A percentile compares a stretch with the other conserved stretches of the same genome.
Evolutionary conservation across 495 filamentous ascomycete genomes (phyloP).

Genomic region (Paragyromitra xinjiangensis): DNA sequence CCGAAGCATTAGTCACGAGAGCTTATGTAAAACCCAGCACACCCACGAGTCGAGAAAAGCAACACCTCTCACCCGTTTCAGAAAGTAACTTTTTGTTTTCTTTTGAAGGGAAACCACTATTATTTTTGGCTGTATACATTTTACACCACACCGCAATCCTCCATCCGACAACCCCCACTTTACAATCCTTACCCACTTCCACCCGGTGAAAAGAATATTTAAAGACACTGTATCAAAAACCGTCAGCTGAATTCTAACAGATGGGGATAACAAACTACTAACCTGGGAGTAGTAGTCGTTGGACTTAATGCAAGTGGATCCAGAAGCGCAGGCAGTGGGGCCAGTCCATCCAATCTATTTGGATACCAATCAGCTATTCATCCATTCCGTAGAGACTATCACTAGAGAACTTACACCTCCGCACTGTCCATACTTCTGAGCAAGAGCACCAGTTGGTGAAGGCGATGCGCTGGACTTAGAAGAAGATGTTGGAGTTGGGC

Average conservation of each 20-base stretch:
- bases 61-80: background rate
- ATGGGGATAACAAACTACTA: background rate
- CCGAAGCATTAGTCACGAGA: background rate
- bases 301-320: constrained; percentile 49
- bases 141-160: background rate
- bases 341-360: constrained; percentile 38
- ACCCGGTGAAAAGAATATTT: constrained; percentile 2
- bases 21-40: background rate
- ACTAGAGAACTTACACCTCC: constrained; percentile 33
- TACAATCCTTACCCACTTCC: background rate
- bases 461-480: constrained; percentile 1
- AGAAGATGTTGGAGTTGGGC: constrained; percentile 2
- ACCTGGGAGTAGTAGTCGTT: constrained; percentile 53
- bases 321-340: constrained; percentile 44
- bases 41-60: background rate
- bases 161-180: background rate
- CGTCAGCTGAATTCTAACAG: background rate
- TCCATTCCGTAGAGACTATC: background rate
- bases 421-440: constrained; percentile 40
- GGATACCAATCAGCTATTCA: background rate
- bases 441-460: constrained; percentile 40
- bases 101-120: constrained; percentile 12
- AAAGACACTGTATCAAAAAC: constrained; percentile 20
- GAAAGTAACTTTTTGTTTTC: background rate
- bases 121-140: constrained; percentile 12